Percentiles rank a stretch among this genome's conserved stretches.
Evolutionary conservation across 129 eudicot genomes (phyloP).

Genomic region (Pittosporum tobira): DNA sequence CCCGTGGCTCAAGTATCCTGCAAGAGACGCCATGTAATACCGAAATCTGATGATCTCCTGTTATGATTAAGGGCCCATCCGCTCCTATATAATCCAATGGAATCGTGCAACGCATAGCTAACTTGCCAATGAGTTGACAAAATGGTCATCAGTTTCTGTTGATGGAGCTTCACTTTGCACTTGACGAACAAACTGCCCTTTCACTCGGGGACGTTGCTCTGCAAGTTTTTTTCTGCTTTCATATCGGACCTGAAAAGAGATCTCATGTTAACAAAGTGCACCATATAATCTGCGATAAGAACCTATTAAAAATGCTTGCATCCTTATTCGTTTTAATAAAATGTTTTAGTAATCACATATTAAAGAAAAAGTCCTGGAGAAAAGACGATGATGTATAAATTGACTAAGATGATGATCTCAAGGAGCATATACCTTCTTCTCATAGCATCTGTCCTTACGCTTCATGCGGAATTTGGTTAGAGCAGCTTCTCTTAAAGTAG

Average conservation of each 20-base stretch:
- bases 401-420: background rate
- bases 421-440: conserved; percentile 56
- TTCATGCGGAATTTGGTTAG: conserved; percentile 69
- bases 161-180: conserved; percentile 41
- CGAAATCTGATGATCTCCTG: background rate
- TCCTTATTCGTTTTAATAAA: too few relatives aligned
- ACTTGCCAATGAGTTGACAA: conserved; percentile 18
- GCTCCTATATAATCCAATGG: background rate
- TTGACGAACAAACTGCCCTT: conserved; percentile 96
- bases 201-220: conserved; percentile 87
- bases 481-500: conserved; percentile 67
- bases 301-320: too few relatives aligned
- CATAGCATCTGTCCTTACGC: conserved; percentile 87
- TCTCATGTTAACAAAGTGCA: background rate
- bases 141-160: conserved; percentile 31
- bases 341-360: too few relatives aligned
- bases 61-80: background rate
- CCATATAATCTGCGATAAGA: background rate
- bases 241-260: conserved; percentile 58
- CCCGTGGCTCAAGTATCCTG: background rate
- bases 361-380: background rate
- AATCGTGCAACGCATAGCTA: background rate
- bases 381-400: too few relatives aligned
- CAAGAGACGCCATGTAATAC: background rate
- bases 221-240: conserved; percentile 95